phyloP scores from a whole-genome alignment of 2,329 filamentous ascomycete species.

The Aspergillus aculeatinus region DNA sequence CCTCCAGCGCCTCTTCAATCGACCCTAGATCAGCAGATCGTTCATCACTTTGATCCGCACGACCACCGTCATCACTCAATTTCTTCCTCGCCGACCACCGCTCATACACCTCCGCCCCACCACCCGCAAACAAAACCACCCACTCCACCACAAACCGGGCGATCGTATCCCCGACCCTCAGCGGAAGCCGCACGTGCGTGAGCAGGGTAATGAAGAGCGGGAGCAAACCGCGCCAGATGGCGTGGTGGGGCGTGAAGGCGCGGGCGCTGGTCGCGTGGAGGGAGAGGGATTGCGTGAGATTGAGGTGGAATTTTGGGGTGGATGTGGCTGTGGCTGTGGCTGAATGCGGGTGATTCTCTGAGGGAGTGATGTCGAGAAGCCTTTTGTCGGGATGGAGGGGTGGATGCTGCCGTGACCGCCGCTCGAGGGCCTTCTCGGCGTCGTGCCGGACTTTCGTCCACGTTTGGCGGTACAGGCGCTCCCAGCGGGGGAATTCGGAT shows the following conservation, averaged over 20 bases:
- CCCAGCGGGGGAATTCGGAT: conserved; percentile 59
- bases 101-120: conserved; percentile 34
- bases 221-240: conserved; percentile 39
- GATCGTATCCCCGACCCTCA: conserved; percentile 43
- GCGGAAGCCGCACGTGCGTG: conserved; percentile 39
- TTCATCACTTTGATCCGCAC: too few relatives aligned
- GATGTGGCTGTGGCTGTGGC: neutral
- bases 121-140: conserved; percentile 33
- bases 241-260: conserved; percentile 41
- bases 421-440: conserved; percentile 35
- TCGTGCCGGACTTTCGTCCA: conserved; percentile 41
- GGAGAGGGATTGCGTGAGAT: conserved; percentile 22
- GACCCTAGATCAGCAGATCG: conserved; percentile 12
- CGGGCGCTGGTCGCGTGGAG: conserved; percentile 22
- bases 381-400: neutral
- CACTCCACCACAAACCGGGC: conserved; percentile 39
- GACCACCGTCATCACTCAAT: too few relatives aligned
- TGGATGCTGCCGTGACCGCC: conserved; percentile 27
- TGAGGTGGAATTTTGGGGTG: conserved; percentile 15
- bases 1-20: conserved; percentile 33
- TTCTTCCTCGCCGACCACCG: neutral
- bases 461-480: conserved; percentile 39
- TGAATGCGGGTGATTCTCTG: too few relatives aligned
- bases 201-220: conserved; percentile 43
- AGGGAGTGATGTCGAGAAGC: too few relatives aligned